These are phyloP conservation scores for Trichoderma koningii DNA, from an alignment of 2,329 filamentous ascomycete species.

Conservation along the genomic window DNA sequence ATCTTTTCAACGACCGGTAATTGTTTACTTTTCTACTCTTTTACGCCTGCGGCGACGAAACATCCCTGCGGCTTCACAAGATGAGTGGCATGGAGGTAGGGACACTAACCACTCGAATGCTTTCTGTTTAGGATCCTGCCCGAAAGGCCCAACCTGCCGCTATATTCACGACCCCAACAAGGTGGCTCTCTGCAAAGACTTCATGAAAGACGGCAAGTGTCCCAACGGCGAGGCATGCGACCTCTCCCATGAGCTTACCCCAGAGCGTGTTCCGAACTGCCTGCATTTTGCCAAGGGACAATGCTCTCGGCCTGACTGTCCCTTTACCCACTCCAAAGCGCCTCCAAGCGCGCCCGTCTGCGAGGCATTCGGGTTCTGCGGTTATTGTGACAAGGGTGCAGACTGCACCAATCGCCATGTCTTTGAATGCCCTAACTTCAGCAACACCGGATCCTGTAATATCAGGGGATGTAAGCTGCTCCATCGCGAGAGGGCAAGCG, in stretches of 20 bases:
- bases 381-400: constrained; percentile 83
- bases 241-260: constrained; percentile 81
- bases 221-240: constrained; percentile 77
- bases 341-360: constrained; percentile 79
- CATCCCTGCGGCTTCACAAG: constrained; percentile 29
- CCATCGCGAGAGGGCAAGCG: constrained; percentile 84
- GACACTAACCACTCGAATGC: constrained; percentile 47
- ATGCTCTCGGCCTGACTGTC: constrained; percentile 84
- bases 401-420: constrained; percentile 81
- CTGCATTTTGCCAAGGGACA: constrained; percentile 87
- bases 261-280: constrained; percentile 84
- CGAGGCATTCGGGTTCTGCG: constrained; percentile 77
- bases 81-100: constrained; percentile 43
- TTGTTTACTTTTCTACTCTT: constrained; percentile 46
- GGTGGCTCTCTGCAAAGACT: constrained; percentile 88
- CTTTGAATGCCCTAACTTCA: constrained; percentile 92
- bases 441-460: constrained; percentile 84
- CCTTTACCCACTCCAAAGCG: constrained; percentile 81
- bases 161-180: constrained; percentile 83
- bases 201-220: constrained; percentile 78
- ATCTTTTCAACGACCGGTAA: constrained; percentile 70
- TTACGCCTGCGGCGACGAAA: constrained; percentile 38
- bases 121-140: constrained; percentile 70
- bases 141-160: constrained; percentile 76
- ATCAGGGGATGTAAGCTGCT: constrained; percentile 79